Percentiles rank a stretch among this genome's conserved stretches.
Evolutionary conservation across 345 rosid species (phyloP).

Genomic region (Salix viminalis): DNA sequence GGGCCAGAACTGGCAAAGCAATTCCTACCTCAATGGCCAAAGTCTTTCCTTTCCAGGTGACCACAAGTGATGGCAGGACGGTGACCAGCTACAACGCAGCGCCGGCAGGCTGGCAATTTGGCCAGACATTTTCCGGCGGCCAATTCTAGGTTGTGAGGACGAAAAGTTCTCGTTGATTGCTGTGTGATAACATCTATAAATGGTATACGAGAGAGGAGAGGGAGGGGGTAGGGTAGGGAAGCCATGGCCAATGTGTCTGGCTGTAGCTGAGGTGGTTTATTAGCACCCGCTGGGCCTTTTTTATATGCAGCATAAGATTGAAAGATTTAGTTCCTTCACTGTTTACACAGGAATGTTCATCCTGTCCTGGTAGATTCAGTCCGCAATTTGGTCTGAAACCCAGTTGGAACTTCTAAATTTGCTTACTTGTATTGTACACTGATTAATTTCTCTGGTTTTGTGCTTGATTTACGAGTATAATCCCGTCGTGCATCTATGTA

Average conservation of each 20-base stretch:
- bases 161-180: neutral
- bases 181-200: conserved; percentile 11
- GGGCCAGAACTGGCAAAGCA: conserved; percentile 99
- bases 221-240: conserved; percentile 10
- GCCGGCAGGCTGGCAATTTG: conserved; percentile 76
- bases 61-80: conserved; percentile 81
- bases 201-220: conserved; percentile 13
- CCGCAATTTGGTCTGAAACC: neutral
- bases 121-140: conserved; percentile 71
- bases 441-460: neutral
- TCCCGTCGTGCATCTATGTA: neutral
- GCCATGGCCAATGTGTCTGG: conserved; percentile 28
- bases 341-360: no score
- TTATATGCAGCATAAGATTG: neutral
- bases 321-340: neutral
- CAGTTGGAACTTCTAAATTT: neutral
- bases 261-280: conserved; percentile 66
- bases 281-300: conserved; percentile 66
- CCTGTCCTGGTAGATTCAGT: no score
- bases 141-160: conserved; percentile 42
- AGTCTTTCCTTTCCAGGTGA: conserved; percentile 87
- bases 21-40: conserved; percentile 72
- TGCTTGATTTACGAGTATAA: neutral
- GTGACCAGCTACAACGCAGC: conserved; percentile 55
- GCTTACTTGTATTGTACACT: neutral